Evolutionary conservation across 306 rosid species (phyloP).

Genomic region (Prinsepia uniflora): DNA sequence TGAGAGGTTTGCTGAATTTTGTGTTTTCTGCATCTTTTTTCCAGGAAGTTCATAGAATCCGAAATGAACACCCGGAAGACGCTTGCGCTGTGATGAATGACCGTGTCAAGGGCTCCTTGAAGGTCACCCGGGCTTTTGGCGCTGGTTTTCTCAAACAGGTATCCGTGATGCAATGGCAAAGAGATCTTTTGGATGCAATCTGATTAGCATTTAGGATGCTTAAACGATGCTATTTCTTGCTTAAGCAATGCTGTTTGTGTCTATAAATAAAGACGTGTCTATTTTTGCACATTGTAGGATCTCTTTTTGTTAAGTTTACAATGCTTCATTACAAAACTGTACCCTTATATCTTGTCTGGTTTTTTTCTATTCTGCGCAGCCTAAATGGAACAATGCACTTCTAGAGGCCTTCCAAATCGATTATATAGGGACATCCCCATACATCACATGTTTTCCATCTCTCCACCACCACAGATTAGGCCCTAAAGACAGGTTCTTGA

Average conservation of each 20-base stretch:
- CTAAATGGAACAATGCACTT: conserved; percentile 96
- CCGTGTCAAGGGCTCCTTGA: conserved; percentile 92
- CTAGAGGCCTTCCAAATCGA: conserved; percentile 88
- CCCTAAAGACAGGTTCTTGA: conserved; percentile 82
- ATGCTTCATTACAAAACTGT: background rate
- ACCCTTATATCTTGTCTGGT: background rate
- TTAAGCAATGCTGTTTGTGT: too few relatives aligned
- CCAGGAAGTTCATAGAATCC: conserved; percentile 86
- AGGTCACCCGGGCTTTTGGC: conserved; percentile 95
- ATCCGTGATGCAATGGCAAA: background rate
- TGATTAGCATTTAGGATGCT: background rate
- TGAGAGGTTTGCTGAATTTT: conserved; percentile 8
- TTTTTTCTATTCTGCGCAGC: conserved; percentile 50
- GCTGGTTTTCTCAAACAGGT: conserved; percentile 99
- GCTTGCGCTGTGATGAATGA: conserved; percentile 72
- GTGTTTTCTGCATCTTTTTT: conserved; percentile 25
- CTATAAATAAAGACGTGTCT: background rate
- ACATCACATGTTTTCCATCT: conserved; percentile 81
- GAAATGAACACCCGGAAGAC: conserved; percentile 80
- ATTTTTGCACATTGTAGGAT: background rate
- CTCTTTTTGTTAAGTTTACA: background rate
- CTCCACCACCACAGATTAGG: conserved; percentile 87
- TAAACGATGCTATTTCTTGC: background rate
- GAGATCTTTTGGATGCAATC: background rate
- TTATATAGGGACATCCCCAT: conserved; percentile 75